phyloP scores from a whole-genome alignment of 1,139 yeast genomes.

The Meyerozyma carpophila region DNA sequence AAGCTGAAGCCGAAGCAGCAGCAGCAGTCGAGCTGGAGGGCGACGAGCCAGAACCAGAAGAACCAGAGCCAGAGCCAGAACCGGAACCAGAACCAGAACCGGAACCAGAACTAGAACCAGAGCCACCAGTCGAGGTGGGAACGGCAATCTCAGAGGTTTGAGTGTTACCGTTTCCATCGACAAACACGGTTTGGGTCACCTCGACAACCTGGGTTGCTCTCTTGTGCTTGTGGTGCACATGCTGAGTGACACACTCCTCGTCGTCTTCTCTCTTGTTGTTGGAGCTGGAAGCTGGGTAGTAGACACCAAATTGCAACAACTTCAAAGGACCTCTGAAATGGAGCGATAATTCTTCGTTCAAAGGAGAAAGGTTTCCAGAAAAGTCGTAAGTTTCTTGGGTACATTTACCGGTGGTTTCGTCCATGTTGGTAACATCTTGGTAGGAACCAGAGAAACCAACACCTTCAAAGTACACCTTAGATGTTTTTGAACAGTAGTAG shows the following conservation, averaged over 20 bases:
- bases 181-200: conserved; percentile 71
- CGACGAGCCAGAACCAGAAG: conserved; percentile 7
- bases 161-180: conserved; percentile 50
- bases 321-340: conserved; percentile 76
- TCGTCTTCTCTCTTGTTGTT: conserved; percentile 18
- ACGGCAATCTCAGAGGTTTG: conserved; percentile 20
- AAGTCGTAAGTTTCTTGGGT: conserved; percentile 46
- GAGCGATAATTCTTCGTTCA: conserved; percentile 67
- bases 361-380: conserved; percentile 61
- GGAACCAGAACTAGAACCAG: conserved; percentile 6
- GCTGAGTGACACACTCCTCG: conserved; percentile 37
- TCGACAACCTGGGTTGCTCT: conserved; percentile 57
- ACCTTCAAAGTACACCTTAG: conserved; percentile 57
- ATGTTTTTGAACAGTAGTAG: conserved; percentile 72
- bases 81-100: conserved; percentile 10
- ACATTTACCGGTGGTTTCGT: conserved; percentile 47
- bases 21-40: conserved; percentile 8
- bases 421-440: conserved; percentile 50
- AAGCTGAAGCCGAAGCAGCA: conserved; percentile 5
- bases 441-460: conserved; percentile 66
- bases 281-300: conserved; percentile 39
- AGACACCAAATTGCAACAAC: conserved; percentile 60
- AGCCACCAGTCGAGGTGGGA: conserved; percentile 1
- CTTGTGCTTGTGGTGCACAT: conserved; percentile 61
- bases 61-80: conserved; percentile 9